These are phyloP conservation scores for Kodamaea sagamina DNA, from an alignment of 805 yeast species.

Conservation along the genomic window DNA sequence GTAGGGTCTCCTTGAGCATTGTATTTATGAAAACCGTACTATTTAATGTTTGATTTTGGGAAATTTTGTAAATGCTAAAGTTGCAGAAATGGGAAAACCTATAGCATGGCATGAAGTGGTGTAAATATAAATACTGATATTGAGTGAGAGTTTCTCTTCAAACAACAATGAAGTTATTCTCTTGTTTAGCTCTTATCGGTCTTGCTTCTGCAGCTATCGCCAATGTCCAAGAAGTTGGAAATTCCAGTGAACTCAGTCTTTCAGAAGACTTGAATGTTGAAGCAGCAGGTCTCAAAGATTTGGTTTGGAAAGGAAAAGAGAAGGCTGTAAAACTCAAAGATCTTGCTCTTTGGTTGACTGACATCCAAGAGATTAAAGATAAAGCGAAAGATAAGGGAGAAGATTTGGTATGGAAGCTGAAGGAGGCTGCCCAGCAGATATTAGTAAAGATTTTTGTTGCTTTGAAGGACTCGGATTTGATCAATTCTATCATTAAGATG, in stretches of 20 bases:
- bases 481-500: conserved; percentile 28
- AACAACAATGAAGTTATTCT: conserved; percentile 3
- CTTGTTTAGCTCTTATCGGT: conserved; percentile 1
- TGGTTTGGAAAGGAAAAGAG: background rate
- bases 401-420: background rate
- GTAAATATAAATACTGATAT: too few species aligned
- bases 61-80: background rate
- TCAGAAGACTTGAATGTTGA: background rate
- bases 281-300: conserved; percentile 1
- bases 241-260: background rate
- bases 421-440: conserved; percentile 12
- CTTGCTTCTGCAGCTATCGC: conserved; percentile 7
- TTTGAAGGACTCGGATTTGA: conserved; percentile 32
- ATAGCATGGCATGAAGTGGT: conserved; percentile 2
- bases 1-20: conserved; percentile 5
- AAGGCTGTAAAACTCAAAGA: background rate
- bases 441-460: conserved; percentile 25
- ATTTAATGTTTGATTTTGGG: background rate
- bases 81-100: background rate
- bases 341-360: background rate
- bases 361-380: background rate
- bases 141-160: too few species aligned
- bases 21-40: background rate
- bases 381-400: background rate
- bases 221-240: background rate